Conservation (phyloP, 352 stramenopile genomes). For the Poterioochromonas sp. region DNA sequence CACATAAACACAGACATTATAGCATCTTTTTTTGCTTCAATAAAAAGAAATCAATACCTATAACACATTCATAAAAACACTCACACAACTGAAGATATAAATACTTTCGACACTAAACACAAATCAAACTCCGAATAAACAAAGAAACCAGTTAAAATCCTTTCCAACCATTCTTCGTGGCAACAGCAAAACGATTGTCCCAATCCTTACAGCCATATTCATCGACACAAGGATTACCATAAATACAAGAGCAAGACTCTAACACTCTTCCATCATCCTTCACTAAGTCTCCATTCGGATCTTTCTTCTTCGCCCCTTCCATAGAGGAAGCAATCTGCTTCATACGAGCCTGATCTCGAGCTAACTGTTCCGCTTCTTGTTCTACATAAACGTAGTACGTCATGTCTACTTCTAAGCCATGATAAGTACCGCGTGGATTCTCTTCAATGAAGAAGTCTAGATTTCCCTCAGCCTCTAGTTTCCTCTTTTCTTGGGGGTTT, state of each 20-base stretch:
- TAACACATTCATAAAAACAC: too few species aligned
- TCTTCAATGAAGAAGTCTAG: slow-evolving; percentile 50
- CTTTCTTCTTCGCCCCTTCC: too few species aligned
- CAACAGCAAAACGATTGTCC: slow-evolving; percentile 65
- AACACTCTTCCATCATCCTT: slow-evolving; percentile 59
- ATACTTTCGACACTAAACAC: too few species aligned
- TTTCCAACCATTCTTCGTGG: slow-evolving; percentile 74
- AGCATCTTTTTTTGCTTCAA: too few species aligned
- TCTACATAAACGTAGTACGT: slow-evolving; percentile 71
- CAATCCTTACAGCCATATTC: slow-evolving; percentile 76
- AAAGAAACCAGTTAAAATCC: slow-evolving; percentile 64
- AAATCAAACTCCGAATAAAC: too few species aligned
- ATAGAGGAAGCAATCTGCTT: slow-evolving; percentile 49
- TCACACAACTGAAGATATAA: too few species aligned
- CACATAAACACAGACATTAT: too few species aligned
- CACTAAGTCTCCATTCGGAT: slow-evolving; percentile 42
- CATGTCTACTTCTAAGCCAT: slow-evolving; percentile 52
- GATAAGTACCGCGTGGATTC: slow-evolving; percentile 60
- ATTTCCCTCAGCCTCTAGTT: slow-evolving; percentile 55
- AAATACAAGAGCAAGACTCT: slow-evolving; percentile 72
- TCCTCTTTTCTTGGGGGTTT: slow-evolving; percentile 49
- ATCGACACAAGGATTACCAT: slow-evolving; percentile 74
- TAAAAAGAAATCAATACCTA: too few species aligned
- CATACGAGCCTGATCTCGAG: slow-evolving; percentile 50
- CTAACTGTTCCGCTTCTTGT: slow-evolving; percentile 54